These are phyloP conservation scores for Exophiala viscosa DNA, from an alignment of 2,329 filamentous ascomycete species.

Conservation along the genomic window DNA sequence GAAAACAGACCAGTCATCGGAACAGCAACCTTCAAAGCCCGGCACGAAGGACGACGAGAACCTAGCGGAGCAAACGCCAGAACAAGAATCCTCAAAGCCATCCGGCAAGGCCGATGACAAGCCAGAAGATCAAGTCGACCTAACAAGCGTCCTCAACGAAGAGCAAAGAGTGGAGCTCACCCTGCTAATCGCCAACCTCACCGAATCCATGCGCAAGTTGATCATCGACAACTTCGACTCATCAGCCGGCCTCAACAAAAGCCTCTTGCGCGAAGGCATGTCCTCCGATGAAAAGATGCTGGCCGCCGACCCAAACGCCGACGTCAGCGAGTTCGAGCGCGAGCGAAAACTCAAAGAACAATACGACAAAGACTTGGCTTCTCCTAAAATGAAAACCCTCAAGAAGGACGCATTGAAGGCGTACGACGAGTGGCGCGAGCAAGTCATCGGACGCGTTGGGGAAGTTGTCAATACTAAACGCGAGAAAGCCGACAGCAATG, in stretches of 20 bases:
- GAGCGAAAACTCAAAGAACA: slow-evolving; percentile 33
- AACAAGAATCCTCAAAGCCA: too few relatives aligned
- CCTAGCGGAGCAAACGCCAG: too few relatives aligned
- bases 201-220: slow-evolving; percentile 39
- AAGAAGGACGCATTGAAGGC: slow-evolving; percentile 66
- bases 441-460: slow-evolving; percentile 65
- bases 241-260: slow-evolving; percentile 28
- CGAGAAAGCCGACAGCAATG: slow-evolving; percentile 32
- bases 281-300: slow-evolving; percentile 30
- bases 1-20: too few relatives aligned
- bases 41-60: too few relatives aligned
- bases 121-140: slow-evolving; percentile 33
- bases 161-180: slow-evolving; percentile 43
- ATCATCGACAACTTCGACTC: slow-evolving; percentile 39
- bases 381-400: slow-evolving; percentile 39
- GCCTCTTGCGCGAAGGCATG: slow-evolving; percentile 17
- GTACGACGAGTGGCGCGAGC: slow-evolving; percentile 77
- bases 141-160: slow-evolving; percentile 41
- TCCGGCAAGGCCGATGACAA: background rate
- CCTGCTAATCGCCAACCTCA: slow-evolving; percentile 38
- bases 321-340: slow-evolving; percentile 29
- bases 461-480: slow-evolving; percentile 61
- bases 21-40: too few relatives aligned
- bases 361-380: slow-evolving; percentile 34
- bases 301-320: slow-evolving; percentile 30